Evolutionary conservation across 73 alveolate genomes (phyloP).

Genomic region (Symbiodinium natans): DNA sequence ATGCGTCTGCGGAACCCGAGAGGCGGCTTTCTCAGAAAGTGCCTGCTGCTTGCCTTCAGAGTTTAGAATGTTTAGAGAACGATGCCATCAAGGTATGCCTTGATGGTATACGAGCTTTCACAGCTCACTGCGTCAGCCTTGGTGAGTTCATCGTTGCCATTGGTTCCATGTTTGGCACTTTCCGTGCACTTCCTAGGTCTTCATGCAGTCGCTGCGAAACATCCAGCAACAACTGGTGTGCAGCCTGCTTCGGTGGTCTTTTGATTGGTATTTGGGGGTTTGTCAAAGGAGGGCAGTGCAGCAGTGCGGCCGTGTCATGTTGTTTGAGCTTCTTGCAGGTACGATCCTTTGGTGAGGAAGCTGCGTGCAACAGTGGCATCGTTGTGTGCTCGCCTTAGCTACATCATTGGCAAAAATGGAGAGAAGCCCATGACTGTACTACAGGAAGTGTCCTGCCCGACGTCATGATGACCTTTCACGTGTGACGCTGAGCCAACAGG

Average conservation of each 20-base stretch:
- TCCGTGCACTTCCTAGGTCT: constrained; percentile 21
- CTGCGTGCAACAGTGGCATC: constrained; percentile 84
- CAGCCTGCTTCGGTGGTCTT: neutral
- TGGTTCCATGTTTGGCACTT: neutral
- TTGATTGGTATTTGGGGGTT: neutral
- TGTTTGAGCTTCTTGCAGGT: neutral
- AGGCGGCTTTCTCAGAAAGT: too few relatives aligned
- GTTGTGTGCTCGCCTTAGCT: neutral
- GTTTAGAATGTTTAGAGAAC: too few relatives aligned
- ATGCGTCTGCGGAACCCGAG: constrained; percentile 84
- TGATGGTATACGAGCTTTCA: constrained; percentile 81
- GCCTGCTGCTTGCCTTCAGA: too few relatives aligned
- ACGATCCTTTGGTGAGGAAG: constrained; percentile 56
- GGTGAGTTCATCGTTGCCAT: neutral
- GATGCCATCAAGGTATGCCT: constrained; percentile 61
- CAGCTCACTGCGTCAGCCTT: constrained; percentile 20
- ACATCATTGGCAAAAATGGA: neutral
- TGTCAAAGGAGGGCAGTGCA: too few relatives aligned
- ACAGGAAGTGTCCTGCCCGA: constrained; percentile 7
- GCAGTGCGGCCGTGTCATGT: too few relatives aligned
- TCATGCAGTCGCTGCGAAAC: constrained; percentile 87
- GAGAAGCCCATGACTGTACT: too few relatives aligned
- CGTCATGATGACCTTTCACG: constrained; percentile 3
- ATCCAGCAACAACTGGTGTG: constrained; percentile 65
- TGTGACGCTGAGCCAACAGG: neutral